Evolutionary conservation across 2,329 filamentous ascomycete species (phyloP).

Genomic region (Colletotrichum euphorbiae): DNA sequence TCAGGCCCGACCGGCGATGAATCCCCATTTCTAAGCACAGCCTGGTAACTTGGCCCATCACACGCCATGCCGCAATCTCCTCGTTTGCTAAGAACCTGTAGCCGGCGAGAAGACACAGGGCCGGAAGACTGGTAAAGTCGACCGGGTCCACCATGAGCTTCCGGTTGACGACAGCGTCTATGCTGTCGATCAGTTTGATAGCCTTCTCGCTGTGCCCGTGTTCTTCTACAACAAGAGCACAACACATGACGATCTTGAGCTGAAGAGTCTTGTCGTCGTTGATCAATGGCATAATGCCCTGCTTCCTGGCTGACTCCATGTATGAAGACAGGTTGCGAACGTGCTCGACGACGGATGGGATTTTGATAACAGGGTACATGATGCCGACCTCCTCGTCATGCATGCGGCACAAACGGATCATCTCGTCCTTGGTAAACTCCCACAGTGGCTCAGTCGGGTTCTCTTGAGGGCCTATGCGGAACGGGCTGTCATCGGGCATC

Average conservation of each 20-base stretch:
- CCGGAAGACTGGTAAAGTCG: conserved; percentile 60
- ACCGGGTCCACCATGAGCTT: conserved; percentile 67
- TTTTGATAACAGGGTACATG: conserved; percentile 89
- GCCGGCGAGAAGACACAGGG: conserved; percentile 64
- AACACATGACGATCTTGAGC: conserved; percentile 87
- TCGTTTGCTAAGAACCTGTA: conserved; percentile 90
- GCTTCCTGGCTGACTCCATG: conserved; percentile 67
- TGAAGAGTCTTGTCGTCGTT: conserved; percentile 70
- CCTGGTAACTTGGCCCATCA: conserved; percentile 85
- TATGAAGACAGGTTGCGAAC: conserved; percentile 77
- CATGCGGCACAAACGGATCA: conserved; percentile 79
- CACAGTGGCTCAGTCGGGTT: conserved; percentile 77
- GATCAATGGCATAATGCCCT: conserved; percentile 51
- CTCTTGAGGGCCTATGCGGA: conserved; percentile 30
- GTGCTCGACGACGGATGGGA: conserved; percentile 77
- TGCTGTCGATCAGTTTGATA: conserved; percentile 78
- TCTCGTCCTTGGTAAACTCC: conserved; percentile 81
- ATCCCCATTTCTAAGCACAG: conserved; percentile 85
- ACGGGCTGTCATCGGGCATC: conserved; percentile 21
- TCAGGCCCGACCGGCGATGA: conserved; percentile 81
- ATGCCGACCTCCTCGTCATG: conserved; percentile 92
- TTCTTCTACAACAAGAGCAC: conserved; percentile 80
- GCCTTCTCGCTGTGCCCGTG: conserved; percentile 83
- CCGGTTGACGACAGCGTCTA: conserved; percentile 77
- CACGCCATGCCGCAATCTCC: conserved; percentile 86